Conservation (phyloP, 306 rosid species). For the Inga leiocalycina region DNA sequence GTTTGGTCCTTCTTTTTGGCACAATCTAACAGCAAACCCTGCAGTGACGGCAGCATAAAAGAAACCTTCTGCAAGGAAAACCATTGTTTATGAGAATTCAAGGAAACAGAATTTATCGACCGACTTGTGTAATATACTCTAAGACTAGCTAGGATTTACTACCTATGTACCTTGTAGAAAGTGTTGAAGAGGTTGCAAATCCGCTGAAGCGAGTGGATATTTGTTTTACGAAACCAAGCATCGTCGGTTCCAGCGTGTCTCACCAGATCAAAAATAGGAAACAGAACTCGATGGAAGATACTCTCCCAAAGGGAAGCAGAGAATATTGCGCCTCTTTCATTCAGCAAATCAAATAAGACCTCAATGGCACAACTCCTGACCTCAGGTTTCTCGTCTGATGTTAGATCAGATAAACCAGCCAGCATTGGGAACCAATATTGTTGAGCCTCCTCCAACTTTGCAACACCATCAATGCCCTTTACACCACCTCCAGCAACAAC, state of each 20-base stretch:
- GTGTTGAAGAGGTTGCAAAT: conserved; percentile 99
- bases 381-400: conserved; percentile 93
- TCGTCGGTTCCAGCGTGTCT: conserved; percentile 93
- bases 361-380: conserved; percentile 98
- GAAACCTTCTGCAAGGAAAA: conserved; percentile 80
- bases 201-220: conserved; percentile 94
- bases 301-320: conserved; percentile 92
- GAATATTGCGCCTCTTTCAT: conserved; percentile 97
- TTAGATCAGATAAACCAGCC: conserved; percentile 97
- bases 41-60: conserved; percentile 93
- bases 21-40: conserved; percentile 91
- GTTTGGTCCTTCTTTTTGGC: conserved; percentile 97
- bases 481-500: conserved; percentile 91
- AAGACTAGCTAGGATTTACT: not conserved
- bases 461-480: no score
- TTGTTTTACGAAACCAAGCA: conserved; percentile 89
- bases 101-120: no score
- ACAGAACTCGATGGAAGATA: conserved; percentile 92
- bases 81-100: no score
- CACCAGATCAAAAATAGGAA: conserved; percentile 98
- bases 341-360: conserved; percentile 93
- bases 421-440: conserved; percentile 99
- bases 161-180: conserved; percentile 77
- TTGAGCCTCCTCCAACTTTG: conserved; percentile 74
- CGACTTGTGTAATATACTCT: not conserved